A percentile compares a stretch with the other conserved stretches of the same genome.
Evolutionary conservation across 2,329 filamentous ascomycete genomes (phyloP).

Genomic region (Colletotrichum australisinense): DNA sequence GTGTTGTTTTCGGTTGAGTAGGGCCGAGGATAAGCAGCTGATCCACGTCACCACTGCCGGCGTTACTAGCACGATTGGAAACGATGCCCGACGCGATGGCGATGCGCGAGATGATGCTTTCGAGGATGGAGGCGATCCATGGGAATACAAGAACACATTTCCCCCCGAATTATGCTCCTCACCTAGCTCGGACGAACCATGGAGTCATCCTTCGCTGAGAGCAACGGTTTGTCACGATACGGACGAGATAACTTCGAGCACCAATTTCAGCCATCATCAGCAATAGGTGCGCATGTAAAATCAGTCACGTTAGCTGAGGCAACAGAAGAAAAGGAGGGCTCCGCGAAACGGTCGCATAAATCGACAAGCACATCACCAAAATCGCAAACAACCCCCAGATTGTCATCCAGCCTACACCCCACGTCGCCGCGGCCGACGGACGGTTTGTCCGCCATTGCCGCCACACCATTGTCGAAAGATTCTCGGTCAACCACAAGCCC

Average conservation of each 20-base stretch:
- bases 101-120: neutral
- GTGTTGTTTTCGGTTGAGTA: slow-evolving; percentile 5
- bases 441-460: neutral
- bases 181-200: neutral
- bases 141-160: slow-evolving; percentile 2
- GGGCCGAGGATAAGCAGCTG: neutral
- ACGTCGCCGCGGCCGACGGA: neutral
- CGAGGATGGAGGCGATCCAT: slow-evolving; percentile 1
- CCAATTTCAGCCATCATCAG: neutral
- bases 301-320: neutral
- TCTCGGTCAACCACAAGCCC: neutral
- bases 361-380: neutral
- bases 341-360: neutral
- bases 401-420: neutral
- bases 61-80: neutral
- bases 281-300: no score
- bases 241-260: neutral
- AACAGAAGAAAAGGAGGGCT: neutral
- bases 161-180: no score
- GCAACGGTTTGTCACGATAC: neutral
- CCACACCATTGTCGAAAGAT: neutral
- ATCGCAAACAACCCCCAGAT: neutral
- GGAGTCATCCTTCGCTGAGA: neutral
- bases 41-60: neutral
- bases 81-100: neutral